Conservation (phyloP, 169 alveolate genomes). For the Eimeria praecox region DNA sequence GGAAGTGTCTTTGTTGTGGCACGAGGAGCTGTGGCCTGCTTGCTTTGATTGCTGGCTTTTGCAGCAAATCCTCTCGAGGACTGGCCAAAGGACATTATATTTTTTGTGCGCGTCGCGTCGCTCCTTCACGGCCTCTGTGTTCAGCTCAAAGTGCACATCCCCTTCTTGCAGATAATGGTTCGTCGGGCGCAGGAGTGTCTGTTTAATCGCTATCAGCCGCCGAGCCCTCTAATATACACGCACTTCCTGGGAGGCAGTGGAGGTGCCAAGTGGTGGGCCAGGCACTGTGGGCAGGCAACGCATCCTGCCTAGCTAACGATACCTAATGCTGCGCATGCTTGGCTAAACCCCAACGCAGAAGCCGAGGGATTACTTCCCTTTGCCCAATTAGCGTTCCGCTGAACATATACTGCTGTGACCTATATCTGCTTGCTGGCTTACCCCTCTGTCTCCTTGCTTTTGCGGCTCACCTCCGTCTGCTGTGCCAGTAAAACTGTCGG, state of each 20-base stretch:
- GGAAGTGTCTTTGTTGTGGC: neutral
- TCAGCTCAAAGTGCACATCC: constrained; percentile 88
- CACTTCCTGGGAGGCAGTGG: constrained; percentile 78
- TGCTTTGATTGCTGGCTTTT: neutral
- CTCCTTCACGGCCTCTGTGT: constrained; percentile 90
- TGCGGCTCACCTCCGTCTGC: neutral
- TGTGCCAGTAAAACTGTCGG: neutral
- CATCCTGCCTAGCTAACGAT: neutral
- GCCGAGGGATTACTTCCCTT: neutral
- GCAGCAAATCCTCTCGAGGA: constrained; percentile 88
- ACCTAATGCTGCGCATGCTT: neutral
- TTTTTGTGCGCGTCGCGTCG: constrained; percentile 90
- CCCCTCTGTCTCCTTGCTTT: neutral
- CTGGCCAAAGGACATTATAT: constrained; percentile 91
- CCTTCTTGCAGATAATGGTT: constrained; percentile 88
- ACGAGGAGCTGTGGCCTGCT: neutral
- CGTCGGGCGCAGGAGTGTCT: constrained; percentile 87
- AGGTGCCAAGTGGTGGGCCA: constrained; percentile 47
- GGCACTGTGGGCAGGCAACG: neutral
- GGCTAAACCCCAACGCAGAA: neutral
- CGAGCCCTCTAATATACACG: constrained; percentile 70
- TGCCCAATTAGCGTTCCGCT: neutral
- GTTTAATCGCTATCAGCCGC: constrained; percentile 80
- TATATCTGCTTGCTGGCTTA: neutral
- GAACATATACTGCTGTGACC: neutral